Conservation (phyloP, 2,329 filamentous ascomycete genomes). For the Beauveria varroae region DNA sequence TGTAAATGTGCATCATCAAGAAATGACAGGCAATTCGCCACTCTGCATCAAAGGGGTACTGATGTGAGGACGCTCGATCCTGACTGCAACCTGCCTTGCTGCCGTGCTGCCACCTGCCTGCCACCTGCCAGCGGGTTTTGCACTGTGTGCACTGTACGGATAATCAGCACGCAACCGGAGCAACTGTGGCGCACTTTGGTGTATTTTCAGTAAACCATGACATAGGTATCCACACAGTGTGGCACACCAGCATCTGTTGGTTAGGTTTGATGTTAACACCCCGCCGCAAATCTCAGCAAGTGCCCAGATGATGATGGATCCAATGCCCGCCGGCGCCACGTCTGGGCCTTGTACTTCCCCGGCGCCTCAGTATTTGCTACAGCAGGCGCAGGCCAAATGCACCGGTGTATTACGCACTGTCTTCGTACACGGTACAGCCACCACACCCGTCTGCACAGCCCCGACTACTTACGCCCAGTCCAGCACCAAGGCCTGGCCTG, state of each 20-base stretch:
- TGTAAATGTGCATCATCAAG: no score
- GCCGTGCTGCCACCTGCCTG: neutral
- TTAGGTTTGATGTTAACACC: no score
- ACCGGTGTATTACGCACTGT: no score
- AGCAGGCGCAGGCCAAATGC: no score
- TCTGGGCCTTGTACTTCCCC: no score
- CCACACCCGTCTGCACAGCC: neutral
- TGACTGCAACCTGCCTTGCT: no score
- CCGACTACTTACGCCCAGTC: neutral
- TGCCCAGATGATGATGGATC: no score
- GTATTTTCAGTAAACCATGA: neutral
- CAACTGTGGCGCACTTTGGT: neutral
- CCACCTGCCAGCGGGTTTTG: neutral
- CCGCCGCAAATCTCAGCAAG: no score
- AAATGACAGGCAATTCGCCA: neutral
- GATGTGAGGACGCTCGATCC: neutral
- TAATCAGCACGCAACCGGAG: neutral
- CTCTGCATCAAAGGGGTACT: conserved; percentile 1
- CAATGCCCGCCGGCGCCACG: no score
- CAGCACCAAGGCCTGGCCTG: neutral
- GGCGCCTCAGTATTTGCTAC: no score
- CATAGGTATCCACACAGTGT: neutral
- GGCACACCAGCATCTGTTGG: neutral
- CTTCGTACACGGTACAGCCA: no score
- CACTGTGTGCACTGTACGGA: neutral